These are phyloP conservation scores for Rhynchosporium agropyri DNA, from an alignment of 2,329 filamentous ascomycete species.

Conservation along the genomic window DNA sequence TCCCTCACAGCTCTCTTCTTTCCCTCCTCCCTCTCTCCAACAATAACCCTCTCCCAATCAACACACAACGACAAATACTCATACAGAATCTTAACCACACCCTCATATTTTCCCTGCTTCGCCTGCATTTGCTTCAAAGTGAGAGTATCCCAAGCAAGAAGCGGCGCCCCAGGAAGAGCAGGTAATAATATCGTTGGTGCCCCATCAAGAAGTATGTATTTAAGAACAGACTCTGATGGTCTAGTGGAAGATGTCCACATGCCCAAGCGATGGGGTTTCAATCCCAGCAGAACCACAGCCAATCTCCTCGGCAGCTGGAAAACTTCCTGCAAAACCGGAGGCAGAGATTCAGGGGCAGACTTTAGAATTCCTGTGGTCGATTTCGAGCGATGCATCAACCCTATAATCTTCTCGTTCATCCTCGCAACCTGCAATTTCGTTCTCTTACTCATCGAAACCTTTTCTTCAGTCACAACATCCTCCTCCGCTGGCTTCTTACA, in stretches of 20 bases:
- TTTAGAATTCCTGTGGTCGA: slow-evolving; percentile 11
- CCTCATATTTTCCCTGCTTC: slow-evolving; percentile 22
- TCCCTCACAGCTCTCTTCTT: slow-evolving; percentile 25
- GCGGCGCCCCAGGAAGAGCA: slow-evolving; percentile 25
- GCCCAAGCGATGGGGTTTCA: slow-evolving; percentile 25
- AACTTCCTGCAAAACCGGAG: slow-evolving; percentile 21
- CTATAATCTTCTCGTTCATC: slow-evolving; percentile 25
- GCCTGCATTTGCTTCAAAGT: slow-evolving; percentile 24
- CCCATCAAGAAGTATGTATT: slow-evolving; percentile 25
- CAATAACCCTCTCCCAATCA: slow-evolving; percentile 26
- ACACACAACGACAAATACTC: slow-evolving; percentile 27
- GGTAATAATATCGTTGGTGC: slow-evolving; percentile 25
- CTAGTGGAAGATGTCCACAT: slow-evolving; percentile 26
- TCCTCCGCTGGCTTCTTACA: slow-evolving; percentile 15
- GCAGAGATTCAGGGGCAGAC: slow-evolving; percentile 19
- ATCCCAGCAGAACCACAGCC: slow-evolving; percentile 25
- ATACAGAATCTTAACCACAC: slow-evolving; percentile 23
- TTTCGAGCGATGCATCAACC: slow-evolving; percentile 20
- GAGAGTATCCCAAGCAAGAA: slow-evolving; percentile 26
- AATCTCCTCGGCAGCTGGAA: slow-evolving; percentile 22
- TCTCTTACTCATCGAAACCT: slow-evolving; percentile 16
- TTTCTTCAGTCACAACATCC: slow-evolving; percentile 12
- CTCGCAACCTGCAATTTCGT: slow-evolving; percentile 21
- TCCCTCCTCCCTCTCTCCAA: slow-evolving; percentile 24
- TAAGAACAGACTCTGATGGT: slow-evolving; percentile 24